These are phyloP conservation scores for Tetragonia tetragonoides DNA, from an alignment of 148 eudicot genomes.

Conservation along the genomic window DNA sequence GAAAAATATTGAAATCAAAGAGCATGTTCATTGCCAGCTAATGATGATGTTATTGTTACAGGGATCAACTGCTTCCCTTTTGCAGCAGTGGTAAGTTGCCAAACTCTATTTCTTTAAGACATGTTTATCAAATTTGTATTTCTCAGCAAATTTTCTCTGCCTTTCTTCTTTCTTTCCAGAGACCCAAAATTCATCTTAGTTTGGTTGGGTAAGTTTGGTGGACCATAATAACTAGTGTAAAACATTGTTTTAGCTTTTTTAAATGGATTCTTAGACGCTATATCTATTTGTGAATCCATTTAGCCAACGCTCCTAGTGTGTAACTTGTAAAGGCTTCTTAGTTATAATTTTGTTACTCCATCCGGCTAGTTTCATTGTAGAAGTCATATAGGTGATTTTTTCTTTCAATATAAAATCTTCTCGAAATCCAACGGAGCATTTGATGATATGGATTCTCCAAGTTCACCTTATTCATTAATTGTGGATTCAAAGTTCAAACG, in stretches of 20 bases:
- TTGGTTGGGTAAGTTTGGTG: not conserved
- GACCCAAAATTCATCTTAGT: too few species aligned
- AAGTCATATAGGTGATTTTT: too few species aligned
- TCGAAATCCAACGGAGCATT: too few species aligned
- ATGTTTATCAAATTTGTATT: not conserved
- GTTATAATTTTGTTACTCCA: too few species aligned
- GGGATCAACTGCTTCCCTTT: conserved; percentile 33
- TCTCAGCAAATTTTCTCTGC: not conserved
- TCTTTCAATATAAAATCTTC: too few species aligned
- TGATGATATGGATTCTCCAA: too few species aligned
- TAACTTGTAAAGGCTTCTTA: too few species aligned
- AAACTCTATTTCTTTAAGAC: conserved; percentile 1
- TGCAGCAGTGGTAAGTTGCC: conserved; percentile 30
- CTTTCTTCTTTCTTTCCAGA: not conserved
- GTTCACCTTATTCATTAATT: too few species aligned
- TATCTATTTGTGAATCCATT: too few species aligned
- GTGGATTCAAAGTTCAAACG: too few species aligned
- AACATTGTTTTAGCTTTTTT: not conserved
- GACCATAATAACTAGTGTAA: not conserved
- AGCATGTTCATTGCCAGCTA: conserved; percentile 1
- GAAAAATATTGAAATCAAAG: not conserved
- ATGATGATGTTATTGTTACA: conserved; percentile 17
- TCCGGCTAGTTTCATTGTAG: too few species aligned
- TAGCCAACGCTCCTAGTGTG: too few species aligned
- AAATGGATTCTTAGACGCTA: not conserved